Conservation (phyloP, 2,329 filamentous ascomycete species). For the Sporothrix pallida region DNA sequence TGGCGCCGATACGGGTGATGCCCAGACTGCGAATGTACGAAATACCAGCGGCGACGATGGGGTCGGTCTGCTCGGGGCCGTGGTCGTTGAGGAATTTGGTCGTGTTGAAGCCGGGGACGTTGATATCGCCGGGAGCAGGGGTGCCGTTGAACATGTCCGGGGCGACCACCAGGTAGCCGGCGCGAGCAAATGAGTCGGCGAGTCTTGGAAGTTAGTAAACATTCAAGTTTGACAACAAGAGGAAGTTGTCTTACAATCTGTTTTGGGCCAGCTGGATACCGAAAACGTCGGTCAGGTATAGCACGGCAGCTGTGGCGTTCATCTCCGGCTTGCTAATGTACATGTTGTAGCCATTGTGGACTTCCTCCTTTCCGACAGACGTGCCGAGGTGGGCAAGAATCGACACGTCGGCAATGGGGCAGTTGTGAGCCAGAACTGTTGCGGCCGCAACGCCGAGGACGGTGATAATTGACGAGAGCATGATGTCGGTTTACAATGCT, state of each 20-base stretch:
- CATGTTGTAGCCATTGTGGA: constrained; percentile 38
- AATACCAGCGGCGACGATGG: constrained; percentile 54
- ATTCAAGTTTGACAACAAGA: no score
- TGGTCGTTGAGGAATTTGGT: constrained; percentile 51
- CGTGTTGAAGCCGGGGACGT: constrained; percentile 49
- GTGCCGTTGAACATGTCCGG: constrained; percentile 70
- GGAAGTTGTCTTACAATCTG: constrained; percentile 38
- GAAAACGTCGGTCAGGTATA: constrained; percentile 43
- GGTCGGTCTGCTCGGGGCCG: constrained; percentile 47
- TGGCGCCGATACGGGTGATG: constrained; percentile 59
- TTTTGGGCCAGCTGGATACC: constrained; percentile 42
- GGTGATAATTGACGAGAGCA: neutral
- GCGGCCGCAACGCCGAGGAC: constrained; percentile 20
- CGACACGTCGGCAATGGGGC: constrained; percentile 34
- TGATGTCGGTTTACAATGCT: neutral
- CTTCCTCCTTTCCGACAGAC: constrained; percentile 37
- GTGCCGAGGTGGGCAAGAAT: constrained; percentile 38
- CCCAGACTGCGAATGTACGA: constrained; percentile 56
- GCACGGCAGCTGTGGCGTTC: constrained; percentile 36
- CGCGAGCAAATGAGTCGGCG: constrained; percentile 70
- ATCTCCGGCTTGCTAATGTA: constrained; percentile 40
- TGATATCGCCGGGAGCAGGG: constrained; percentile 52
- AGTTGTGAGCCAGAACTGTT: constrained; percentile 10
- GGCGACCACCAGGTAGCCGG: constrained; percentile 68
- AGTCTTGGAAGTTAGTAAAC: constrained; percentile 44